phyloP scores from a whole-genome alignment of 1,139 yeast species.

The Entelexis sorbosivorans region DNA sequence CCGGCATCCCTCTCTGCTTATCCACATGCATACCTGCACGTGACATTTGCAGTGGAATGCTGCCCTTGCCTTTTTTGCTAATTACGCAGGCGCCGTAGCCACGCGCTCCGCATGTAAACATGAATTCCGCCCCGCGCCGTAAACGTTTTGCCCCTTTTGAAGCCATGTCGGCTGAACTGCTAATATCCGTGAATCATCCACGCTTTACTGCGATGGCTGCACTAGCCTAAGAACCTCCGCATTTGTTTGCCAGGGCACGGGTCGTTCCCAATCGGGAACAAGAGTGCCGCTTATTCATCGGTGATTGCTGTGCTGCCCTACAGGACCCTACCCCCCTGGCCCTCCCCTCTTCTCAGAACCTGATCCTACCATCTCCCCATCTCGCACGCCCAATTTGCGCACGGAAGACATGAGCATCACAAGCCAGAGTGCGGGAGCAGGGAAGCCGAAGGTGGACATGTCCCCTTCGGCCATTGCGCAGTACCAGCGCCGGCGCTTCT shows the following conservation, averaged over 20 bases:
- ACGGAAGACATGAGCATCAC: constrained; percentile 11
- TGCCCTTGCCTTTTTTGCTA: constrained; percentile 3
- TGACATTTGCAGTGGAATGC: neutral
- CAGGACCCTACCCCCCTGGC: constrained; percentile 3
- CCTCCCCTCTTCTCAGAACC: neutral
- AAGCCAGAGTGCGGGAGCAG: constrained; percentile 15
- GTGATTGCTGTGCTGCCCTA: constrained; percentile 8
- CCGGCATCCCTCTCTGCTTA: neutral
- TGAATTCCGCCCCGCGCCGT: neutral
- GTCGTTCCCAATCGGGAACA: constrained; percentile 3
- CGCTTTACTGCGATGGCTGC: no score
- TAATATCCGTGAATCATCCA: no score
- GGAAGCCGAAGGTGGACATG: constrained; percentile 11
- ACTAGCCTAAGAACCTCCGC: neutral
- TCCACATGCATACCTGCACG: constrained; percentile 4
- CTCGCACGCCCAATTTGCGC: constrained; percentile 1
- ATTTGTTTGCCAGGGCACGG: constrained; percentile 2
- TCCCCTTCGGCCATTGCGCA: constrained; percentile 23
- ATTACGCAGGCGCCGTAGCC: neutral
- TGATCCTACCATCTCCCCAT: neutral
- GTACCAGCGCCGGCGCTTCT: constrained; percentile 23
- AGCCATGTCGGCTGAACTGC: no score
- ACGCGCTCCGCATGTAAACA: neutral
- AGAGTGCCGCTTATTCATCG: constrained; percentile 4
- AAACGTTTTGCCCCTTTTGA: no score